These are phyloP conservation scores for Russula olivacea DNA, from an alignment of 768 basidiomycete genomes.

Conservation along the genomic window DNA sequence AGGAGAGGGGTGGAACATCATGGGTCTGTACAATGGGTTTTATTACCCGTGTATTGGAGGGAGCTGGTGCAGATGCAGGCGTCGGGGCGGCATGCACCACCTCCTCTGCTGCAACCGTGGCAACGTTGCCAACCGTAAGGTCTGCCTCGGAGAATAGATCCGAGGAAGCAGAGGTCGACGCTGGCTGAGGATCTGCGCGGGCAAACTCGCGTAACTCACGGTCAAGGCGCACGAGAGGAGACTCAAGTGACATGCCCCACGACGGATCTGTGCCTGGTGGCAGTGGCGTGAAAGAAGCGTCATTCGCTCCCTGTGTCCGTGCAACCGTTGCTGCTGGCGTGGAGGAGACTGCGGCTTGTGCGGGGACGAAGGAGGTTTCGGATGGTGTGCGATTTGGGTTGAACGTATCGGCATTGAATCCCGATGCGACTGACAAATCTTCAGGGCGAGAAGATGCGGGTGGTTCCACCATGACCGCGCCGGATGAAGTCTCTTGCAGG, in stretches of 20 bases:
- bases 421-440: slow-evolving; percentile 23
- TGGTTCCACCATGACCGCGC: background rate
- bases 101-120: background rate
- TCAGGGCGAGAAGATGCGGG: slow-evolving; percentile 5
- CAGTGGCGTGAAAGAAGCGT: slow-evolving; percentile 5
- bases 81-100: background rate
- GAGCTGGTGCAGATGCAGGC: background rate
- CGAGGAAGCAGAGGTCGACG: slow-evolving; percentile 23
- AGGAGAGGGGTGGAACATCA: slow-evolving; percentile 46
- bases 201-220: slow-evolving; percentile 55
- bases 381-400: slow-evolving; percentile 46
- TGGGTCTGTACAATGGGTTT: slow-evolving; percentile 23
- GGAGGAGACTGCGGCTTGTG: slow-evolving; percentile 66
- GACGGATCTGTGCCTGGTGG: slow-evolving; percentile 38
- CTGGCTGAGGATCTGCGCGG: slow-evolving; percentile 34
- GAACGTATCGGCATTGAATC: slow-evolving; percentile 24
- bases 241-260: slow-evolving; percentile 71
- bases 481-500: slow-evolving; percentile 27
- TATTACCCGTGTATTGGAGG: background rate
- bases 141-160: slow-evolving; percentile 27
- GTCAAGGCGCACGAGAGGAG: slow-evolving; percentile 62
- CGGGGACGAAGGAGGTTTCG: slow-evolving; percentile 71
- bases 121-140: background rate
- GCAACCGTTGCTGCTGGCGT: slow-evolving; percentile 52
- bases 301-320: background rate